A percentile compares a stretch with the other conserved stretches of the same genome.
Evolutionary conservation across 2,329 filamentous ascomycete genomes (phyloP).

Genomic region (Xylariaceae sp.): DNA sequence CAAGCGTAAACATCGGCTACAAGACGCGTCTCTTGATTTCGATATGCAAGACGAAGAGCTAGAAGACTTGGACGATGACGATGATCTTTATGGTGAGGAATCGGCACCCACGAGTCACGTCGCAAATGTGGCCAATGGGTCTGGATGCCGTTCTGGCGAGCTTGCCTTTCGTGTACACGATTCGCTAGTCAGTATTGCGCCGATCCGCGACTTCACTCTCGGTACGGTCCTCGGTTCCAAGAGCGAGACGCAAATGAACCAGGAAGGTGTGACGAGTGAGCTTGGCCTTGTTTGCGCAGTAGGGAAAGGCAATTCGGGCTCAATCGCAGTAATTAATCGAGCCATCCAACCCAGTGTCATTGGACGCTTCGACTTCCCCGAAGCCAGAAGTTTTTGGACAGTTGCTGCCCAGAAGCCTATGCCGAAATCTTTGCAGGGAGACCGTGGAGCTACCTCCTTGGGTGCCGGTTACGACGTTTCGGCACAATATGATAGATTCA

Average conservation of each 20-base stretch:
- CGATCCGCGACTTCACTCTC: slow-evolving; percentile 68
- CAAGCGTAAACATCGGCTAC: slow-evolving; percentile 56
- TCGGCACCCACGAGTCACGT: slow-evolving; percentile 33
- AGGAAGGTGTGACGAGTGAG: slow-evolving; percentile 47
- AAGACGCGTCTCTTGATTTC: slow-evolving; percentile 48
- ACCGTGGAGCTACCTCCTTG: slow-evolving; percentile 45
- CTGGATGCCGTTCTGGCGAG: slow-evolving; percentile 51
- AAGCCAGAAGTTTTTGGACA: slow-evolving; percentile 75
- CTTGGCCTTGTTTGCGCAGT: slow-evolving; percentile 56
- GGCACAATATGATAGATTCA: slow-evolving; percentile 66
- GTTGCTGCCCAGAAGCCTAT: slow-evolving; percentile 63
- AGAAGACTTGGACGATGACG: slow-evolving; percentile 56
- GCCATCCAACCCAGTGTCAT: slow-evolving; percentile 69
- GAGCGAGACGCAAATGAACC: slow-evolving; percentile 40
- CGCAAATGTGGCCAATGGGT: slow-evolving; percentile 35
- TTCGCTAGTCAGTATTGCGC: slow-evolving; percentile 68
- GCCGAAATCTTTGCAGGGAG: slow-evolving; percentile 52
- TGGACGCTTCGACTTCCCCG: slow-evolving; percentile 64
- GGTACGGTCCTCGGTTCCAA: slow-evolving; percentile 49
- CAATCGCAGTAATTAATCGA: slow-evolving; percentile 70
- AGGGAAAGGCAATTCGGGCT: slow-evolving; percentile 60
- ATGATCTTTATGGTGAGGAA: slow-evolving; percentile 60
- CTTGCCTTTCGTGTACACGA: slow-evolving; percentile 75
- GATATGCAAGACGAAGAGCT: slow-evolving; percentile 48
- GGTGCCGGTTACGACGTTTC: slow-evolving; percentile 52